phyloP scores from a whole-genome alignment of 2,329 filamentous ascomycete species.

The Berkeleyomyces basicola region DNA sequence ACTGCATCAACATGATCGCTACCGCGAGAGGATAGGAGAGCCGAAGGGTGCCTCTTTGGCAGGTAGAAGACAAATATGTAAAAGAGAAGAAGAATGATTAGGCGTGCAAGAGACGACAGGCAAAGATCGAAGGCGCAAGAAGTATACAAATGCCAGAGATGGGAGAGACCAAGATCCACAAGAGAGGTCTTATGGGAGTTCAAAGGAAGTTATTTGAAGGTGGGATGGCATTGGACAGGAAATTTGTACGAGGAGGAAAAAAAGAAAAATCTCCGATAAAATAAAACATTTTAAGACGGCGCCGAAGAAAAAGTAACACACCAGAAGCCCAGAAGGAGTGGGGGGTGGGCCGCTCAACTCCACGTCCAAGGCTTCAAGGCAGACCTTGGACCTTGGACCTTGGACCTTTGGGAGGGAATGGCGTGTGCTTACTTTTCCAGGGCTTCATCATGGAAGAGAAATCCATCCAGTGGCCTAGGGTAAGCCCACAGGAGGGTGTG shows the following conservation, averaged over 20 bases:
- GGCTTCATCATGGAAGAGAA: too few species aligned
- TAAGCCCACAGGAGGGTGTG: slow-evolving; percentile 15
- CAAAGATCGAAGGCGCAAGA: not conserved
- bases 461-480: not conserved
- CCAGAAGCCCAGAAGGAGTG: not conserved
- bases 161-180: not conserved
- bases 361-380: not conserved
- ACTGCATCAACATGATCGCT: slow-evolving; percentile 12
- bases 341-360: not conserved
- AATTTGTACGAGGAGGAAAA: not conserved
- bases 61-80: not conserved
- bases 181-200: slow-evolving; percentile 5
- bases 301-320: slow-evolving; percentile 7
- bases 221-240: slow-evolving; percentile 6
- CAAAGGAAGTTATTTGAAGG: slow-evolving; percentile 9
- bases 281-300: not conserved
- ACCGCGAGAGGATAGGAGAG: slow-evolving; percentile 4
- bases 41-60: slow-evolving; percentile 10
- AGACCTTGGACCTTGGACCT: not conserved
- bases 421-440: too few species aligned
- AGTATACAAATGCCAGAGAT: slow-evolving; percentile 9
- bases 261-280: not conserved
- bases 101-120: not conserved
- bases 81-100: not conserved
- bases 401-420: too few species aligned